Conservation (phyloP, 305 asterid genomes). For the Solanum chacoense region DNA sequence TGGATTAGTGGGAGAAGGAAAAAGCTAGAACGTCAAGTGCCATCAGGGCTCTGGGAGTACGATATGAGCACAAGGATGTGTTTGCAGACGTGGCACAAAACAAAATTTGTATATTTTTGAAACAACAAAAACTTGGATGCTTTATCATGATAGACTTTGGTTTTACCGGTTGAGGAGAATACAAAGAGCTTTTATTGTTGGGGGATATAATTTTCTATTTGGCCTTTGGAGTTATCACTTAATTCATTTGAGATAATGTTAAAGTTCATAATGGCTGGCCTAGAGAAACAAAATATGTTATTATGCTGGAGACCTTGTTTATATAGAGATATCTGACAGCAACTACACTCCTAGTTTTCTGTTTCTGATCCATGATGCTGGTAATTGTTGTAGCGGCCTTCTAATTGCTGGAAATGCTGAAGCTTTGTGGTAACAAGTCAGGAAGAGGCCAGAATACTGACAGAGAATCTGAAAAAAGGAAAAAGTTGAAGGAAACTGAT, state of each 20-base stretch:
- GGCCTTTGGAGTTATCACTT: conserved; percentile 34
- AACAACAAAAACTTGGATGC: neutral
- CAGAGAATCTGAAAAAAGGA: conserved; percentile 10
- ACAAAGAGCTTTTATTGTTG: conserved; percentile 10
- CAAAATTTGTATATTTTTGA: conserved; percentile 31
- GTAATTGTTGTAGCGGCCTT: conserved; percentile 1
- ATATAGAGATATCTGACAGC: neutral
- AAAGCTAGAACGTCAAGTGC: conserved; percentile 45
- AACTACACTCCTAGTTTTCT: neutral
- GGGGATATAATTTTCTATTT: conserved; percentile 6
- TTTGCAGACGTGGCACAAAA: conserved; percentile 47
- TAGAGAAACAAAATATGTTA: neutral
- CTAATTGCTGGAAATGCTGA: conserved; percentile 24
- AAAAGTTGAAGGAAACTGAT: conserved; percentile 6
- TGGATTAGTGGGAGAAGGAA: conserved; percentile 70
- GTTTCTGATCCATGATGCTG: conserved; percentile 10
- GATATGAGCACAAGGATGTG: conserved; percentile 67
- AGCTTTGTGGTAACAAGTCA: conserved; percentile 33
- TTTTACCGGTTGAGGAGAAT: conserved; percentile 30
- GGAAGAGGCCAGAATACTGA: conserved; percentile 13
- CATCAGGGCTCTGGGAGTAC: conserved; percentile 82
- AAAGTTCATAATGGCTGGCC: conserved; percentile 10
- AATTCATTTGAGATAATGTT: conserved; percentile 12
- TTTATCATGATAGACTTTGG: conserved; percentile 15
- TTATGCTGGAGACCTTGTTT: neutral